These are phyloP conservation scores for Gynochthodes officinalis DNA, from an alignment of 257 asterid genomes.

Conservation along the genomic window DNA sequence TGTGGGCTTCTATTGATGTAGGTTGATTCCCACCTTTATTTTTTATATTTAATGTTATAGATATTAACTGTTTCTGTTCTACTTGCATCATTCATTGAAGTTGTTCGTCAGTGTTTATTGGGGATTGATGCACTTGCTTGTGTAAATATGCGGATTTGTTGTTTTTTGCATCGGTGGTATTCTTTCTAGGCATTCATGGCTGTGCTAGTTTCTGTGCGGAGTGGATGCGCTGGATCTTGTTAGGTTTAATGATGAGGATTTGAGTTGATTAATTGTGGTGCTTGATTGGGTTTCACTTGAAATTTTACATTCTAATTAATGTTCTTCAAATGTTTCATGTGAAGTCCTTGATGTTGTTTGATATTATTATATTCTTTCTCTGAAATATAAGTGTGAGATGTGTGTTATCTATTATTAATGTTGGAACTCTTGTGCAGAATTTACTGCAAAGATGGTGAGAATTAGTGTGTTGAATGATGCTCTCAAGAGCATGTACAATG, in stretches of 20 bases:
- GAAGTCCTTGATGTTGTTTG: neutral
- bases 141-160: neutral
- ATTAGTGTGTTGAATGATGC: constrained; percentile 37
- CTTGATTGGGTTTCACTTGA: neutral
- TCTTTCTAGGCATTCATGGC: neutral
- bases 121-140: neutral
- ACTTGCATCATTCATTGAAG: neutral
- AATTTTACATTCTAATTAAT: no score
- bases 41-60: neutral
- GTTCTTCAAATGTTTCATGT: neutral
- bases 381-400: neutral
- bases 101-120: neutral
- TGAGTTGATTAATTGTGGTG: neutral
- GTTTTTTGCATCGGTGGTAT: neutral
- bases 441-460: constrained; percentile 32
- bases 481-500: constrained; percentile 41
- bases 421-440: neutral
- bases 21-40: neutral
- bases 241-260: neutral
- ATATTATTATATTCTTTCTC: neutral
- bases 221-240: neutral
- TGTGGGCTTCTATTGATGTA: neutral
- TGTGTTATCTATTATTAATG: neutral
- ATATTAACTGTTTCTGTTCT: no score
- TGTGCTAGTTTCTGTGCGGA: neutral